Evolutionary conservation across 495 filamentous ascomycete species (phyloP), one percentile per base, ranked within the genome.

Genomic region (Xylaria castorea): DNA sequence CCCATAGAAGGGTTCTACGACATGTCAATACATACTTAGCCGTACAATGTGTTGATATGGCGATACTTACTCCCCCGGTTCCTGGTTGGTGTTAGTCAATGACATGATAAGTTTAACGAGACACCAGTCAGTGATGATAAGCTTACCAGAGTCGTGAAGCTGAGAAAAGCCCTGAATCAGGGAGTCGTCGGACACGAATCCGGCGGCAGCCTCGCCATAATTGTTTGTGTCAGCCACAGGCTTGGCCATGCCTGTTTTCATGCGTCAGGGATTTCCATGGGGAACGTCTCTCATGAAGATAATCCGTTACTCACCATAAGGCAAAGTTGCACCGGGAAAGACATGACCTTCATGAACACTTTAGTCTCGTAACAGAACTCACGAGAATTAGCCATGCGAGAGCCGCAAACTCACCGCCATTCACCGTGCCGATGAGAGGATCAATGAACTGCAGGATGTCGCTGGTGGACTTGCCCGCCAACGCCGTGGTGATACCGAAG

Each of bases 301-400:
- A 9, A 27, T n/a, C 25, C 1, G 25, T 50, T 20, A 63, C 78
- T 68, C 70, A 82, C 90, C 91, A 78, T 91, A 93, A 22, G 91
- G 91, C 72, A 92, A 76, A 5, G 87, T 91, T 46, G 91, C 91
- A 3, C 91, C 91, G 20, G 91, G 88, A 68, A 93, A 93, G 18
- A 93, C 91, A 86, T 93, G 91, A 63, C 83, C 80, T 82, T 55
- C 48, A 36, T 32, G 6, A 70, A 68, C 27, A 8, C 20, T 73
- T 30, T 77, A 38, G 25, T 38, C 50, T 72, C 27, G 1, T 40
- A 27, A 48, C 5, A 20, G 5, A 55, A 55, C 27, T 30, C 40
- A 40, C 18, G 34, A 27, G 25, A 0, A 48, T 7, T 5, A 5
- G 44, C 20, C 25, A 63, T 64, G 42, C 25, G 20, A 18, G 25